These are phyloP conservation scores for Cryptococcus sp. DNA, from an alignment of 1,284 basidiomycete species.

Conservation along the genomic window DNA sequence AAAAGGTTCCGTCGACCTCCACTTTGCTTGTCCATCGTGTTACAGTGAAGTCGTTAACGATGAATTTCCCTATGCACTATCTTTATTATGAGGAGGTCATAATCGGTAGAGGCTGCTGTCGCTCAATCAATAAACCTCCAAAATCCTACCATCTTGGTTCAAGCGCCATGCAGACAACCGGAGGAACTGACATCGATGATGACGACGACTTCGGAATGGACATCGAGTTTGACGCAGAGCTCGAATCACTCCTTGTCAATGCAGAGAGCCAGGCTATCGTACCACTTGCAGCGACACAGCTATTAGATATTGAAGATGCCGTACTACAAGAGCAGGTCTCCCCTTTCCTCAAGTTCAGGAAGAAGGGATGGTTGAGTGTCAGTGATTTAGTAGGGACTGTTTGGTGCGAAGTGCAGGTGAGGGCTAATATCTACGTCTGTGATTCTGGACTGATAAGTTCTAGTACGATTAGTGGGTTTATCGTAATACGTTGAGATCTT, in stretches of 20 bases:
- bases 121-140: no score
- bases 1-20: no score
- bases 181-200: background rate
- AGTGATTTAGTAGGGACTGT: conserved; percentile 53
- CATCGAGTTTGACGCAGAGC: conserved; percentile 23
- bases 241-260: conserved; percentile 20
- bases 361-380: conserved; percentile 45
- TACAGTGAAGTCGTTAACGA: no score
- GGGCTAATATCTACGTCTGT: background rate
- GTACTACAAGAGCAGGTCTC: conserved; percentile 7
- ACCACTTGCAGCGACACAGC: background rate
- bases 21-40: no score
- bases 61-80: no score
- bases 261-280: conserved; percentile 13
- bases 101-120: no score
- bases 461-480: conserved; percentile 43
- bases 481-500: background rate
- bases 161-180: no score
- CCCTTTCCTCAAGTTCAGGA: conserved; percentile 33
- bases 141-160: no score
- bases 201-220: conserved; percentile 26
- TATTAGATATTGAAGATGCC: conserved; percentile 13
- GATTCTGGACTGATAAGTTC: background rate
- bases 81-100: no score
- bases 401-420: conserved; percentile 56